These are phyloP conservation scores for Sanghuangporus weigelae DNA, from an alignment of 1,284 basidiomycete genomes.

Conservation along the genomic window DNA sequence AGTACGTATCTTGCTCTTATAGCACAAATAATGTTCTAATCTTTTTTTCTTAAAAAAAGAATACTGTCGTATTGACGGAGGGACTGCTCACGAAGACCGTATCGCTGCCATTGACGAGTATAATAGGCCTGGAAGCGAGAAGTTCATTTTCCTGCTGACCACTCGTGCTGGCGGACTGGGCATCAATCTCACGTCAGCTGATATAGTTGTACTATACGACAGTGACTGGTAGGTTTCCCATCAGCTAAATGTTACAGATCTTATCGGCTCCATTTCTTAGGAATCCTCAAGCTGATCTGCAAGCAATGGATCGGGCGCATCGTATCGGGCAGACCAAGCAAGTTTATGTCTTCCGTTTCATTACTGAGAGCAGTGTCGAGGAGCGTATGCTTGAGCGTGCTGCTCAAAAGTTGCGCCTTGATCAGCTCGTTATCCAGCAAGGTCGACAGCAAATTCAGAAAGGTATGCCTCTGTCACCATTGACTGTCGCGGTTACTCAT, in stretches of 20 bases:
- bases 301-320: conserved; percentile 99
- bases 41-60: conserved; percentile 40
- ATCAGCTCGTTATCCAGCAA: conserved; percentile 98
- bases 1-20: conserved; percentile 49
- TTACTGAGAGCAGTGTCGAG: conserved; percentile 92
- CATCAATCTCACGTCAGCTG: conserved; percentile 95
- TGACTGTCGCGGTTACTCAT: background rate
- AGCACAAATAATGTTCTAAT: background rate
- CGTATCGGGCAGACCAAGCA: conserved; percentile 99
- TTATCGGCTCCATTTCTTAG: conserved; percentile 32
- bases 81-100: conserved; percentile 94
- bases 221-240: conserved; percentile 76
- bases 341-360: conserved; percentile 97
- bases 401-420: conserved; percentile 92
- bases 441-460: conserved; percentile 74
- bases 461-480: conserved; percentile 33
- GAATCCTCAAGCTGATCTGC: conserved; percentile 98
- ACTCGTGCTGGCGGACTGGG: conserved; percentile 98
- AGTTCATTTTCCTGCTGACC: conserved; percentile 95
- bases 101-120: conserved; percentile 97
- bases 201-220: conserved; percentile 97
- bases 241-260: background rate
- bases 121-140: conserved; percentile 92
- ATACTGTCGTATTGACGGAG: conserved; percentile 96
- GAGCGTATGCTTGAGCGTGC: conserved; percentile 96